Evolutionary conservation across 495 filamentous ascomycete species (phyloP).

Genomic region (Aspergillus diversus): DNA sequence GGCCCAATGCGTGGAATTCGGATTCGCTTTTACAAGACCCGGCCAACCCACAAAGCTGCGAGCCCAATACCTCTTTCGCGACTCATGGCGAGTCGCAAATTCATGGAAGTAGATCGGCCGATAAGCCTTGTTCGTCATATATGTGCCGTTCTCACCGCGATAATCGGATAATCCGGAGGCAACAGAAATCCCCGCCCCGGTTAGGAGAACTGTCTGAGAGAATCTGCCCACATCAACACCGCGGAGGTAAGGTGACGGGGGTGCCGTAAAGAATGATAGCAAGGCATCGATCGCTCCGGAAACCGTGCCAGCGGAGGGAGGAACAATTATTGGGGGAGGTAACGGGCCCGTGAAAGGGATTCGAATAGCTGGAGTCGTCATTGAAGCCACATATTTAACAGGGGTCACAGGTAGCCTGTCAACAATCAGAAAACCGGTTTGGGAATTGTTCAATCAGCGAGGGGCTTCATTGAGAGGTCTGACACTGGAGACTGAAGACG

Average conservation of each 20-base stretch:
- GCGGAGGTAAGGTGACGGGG: slow-evolving; percentile 50
- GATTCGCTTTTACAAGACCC: slow-evolving; percentile 71
- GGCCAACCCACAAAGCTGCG: slow-evolving; percentile 93
- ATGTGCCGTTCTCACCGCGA: slow-evolving; percentile 86
- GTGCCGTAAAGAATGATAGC: slow-evolving; percentile 68
- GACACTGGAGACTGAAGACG: background rate
- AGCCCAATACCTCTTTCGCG: slow-evolving; percentile 94
- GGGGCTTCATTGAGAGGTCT: background rate
- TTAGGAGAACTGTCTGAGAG: slow-evolving; percentile 73
- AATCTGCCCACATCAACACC: slow-evolving; percentile 50
- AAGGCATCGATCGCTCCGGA: slow-evolving; percentile 78
- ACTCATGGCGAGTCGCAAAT: slow-evolving; percentile 79
- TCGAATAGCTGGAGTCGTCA: slow-evolving; percentile 74
- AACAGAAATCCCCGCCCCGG: slow-evolving; percentile 92
- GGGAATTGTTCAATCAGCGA: background rate
- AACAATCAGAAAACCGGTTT: background rate
- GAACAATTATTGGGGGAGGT: slow-evolving; percentile 76
- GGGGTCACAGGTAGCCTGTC: background rate
- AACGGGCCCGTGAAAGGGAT: slow-evolving; percentile 90
- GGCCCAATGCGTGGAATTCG: slow-evolving; percentile 80
- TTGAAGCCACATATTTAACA: slow-evolving; percentile 42
- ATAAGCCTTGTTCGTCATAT: slow-evolving; percentile 85
- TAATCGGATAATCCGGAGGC: slow-evolving; percentile 94
- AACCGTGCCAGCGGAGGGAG: slow-evolving; percentile 66
- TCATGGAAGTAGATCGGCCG: slow-evolving; percentile 93